phyloP scores from a whole-genome alignment of 371 early-diverging fungal genomes.

The Mortierella sp. region DNA sequence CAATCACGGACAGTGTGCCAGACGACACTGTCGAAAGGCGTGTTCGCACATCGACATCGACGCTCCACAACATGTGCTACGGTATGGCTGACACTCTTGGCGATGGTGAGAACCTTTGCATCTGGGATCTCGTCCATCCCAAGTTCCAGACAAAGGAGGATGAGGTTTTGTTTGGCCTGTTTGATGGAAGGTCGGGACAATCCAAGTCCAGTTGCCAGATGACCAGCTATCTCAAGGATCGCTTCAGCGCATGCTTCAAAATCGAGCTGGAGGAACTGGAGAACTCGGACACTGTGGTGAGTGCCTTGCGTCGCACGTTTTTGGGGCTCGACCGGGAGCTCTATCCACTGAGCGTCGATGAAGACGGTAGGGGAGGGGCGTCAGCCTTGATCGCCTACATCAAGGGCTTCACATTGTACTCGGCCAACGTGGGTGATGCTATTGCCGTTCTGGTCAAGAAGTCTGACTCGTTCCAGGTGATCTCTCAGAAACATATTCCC shows the following conservation, averaged over 20 bases:
- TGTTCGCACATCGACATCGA: constrained; percentile 88
- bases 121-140: constrained; percentile 89
- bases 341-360: constrained; percentile 60
- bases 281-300: constrained; percentile 67
- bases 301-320: constrained; percentile 81
- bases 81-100: constrained; percentile 91
- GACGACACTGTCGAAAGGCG: constrained; percentile 88
- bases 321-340: constrained; percentile 84
- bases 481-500: constrained; percentile 85
- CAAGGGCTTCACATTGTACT: constrained; percentile 82
- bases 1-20: constrained; percentile 83
- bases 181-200: constrained; percentile 81
- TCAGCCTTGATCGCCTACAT: constrained; percentile 86
- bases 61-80: constrained; percentile 85
- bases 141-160: constrained; percentile 85
- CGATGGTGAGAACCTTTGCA: constrained; percentile 69
- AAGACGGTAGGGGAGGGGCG: constrained; percentile 76
- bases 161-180: constrained; percentile 90
- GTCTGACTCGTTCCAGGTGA: constrained; percentile 79
- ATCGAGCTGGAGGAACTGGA: constrained; percentile 80
- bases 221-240: constrained; percentile 81
- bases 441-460: constrained; percentile 87
- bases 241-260: constrained; percentile 75
- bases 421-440: constrained; percentile 93
- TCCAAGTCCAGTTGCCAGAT: constrained; percentile 68